phyloP scores from a whole-genome alignment of 257 asterid genomes.

The Solanum tarapatanum region DNA sequence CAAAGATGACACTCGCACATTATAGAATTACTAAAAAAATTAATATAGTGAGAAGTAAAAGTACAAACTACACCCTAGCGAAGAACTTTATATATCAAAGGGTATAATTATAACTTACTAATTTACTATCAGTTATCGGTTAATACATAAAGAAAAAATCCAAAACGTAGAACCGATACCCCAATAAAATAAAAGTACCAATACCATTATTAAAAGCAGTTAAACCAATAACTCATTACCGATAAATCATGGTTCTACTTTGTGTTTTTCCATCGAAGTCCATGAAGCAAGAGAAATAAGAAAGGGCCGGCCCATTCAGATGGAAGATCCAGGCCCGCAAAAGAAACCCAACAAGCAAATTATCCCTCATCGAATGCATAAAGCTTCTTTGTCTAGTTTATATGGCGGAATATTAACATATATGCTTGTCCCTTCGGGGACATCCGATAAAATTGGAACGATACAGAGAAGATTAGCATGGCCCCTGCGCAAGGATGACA shows the following conservation, averaged over 20 bases:
- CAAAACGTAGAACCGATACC: neutral
- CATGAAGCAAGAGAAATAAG: neutral
- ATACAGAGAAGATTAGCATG: slow-evolving; percentile 37
- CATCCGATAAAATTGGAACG: slow-evolving; percentile 20
- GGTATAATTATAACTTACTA: neutral
- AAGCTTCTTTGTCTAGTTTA: neutral
- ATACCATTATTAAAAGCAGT: too few relatives aligned
- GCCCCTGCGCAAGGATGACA: slow-evolving; percentile 31
- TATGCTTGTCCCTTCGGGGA: neutral
- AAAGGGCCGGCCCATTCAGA: neutral
- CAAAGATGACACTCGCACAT: neutral
- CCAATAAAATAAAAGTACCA: neutral
- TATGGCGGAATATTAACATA: neutral
- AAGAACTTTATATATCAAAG: too few relatives aligned
- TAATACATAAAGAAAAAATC: neutral
- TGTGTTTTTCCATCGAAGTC: neutral
- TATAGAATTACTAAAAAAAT: too few relatives aligned
- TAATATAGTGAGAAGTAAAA: too few relatives aligned
- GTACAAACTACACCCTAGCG: too few relatives aligned
- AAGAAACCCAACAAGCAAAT: neutral
- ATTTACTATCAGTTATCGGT: too few relatives aligned
- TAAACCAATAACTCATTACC: neutral
- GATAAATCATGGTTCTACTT: too few relatives aligned
- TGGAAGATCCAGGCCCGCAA: neutral
- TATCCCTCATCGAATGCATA: neutral